A percentile compares a stretch with the other conserved stretches of the same genome.
Evolutionary conservation across 768 basidiomycete genomes (phyloP).

Genomic region (Tricholoma terreum): DNA sequence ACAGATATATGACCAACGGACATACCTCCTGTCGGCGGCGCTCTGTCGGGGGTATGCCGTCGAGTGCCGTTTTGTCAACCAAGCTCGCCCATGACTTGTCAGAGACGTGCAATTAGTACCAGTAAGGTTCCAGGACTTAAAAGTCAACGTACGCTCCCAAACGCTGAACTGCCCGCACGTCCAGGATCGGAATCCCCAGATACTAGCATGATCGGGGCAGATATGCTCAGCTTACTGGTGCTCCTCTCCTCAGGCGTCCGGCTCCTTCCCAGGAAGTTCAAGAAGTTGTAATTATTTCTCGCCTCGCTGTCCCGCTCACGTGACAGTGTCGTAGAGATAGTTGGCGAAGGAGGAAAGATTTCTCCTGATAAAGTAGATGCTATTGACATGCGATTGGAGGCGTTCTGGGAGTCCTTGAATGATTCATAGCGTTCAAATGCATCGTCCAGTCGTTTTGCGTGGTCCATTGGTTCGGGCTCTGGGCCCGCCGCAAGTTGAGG

Average conservation of each 20-base stretch:
- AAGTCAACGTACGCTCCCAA: conserved; percentile 55
- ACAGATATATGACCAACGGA: not conserved
- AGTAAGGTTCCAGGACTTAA: conserved; percentile 2
- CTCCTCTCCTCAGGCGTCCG: conserved; percentile 49
- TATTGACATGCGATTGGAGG: conserved; percentile 51
- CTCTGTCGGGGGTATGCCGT: conserved; percentile 74
- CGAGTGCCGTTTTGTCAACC: conserved; percentile 79
- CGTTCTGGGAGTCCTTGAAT: conserved; percentile 54
- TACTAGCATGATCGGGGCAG: conserved; percentile 57
- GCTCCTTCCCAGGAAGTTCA: conserved; percentile 63
- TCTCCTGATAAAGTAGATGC: conserved; percentile 53
- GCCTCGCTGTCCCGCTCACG: conserved; percentile 27
- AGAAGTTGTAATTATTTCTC: conserved; percentile 47
- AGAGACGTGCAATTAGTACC: conserved; percentile 1
- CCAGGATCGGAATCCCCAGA: conserved; percentile 30
- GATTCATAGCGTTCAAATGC: conserved; percentile 89
- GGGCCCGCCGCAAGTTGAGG: conserved; percentile 32
- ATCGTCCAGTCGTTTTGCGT: conserved; percentile 60
- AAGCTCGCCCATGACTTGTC: conserved; percentile 88
- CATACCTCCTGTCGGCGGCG: conserved; percentile 84
- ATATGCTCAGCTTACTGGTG: conserved; percentile 49
- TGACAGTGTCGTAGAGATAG: conserved; percentile 29
- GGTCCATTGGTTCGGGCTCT: conserved; percentile 28
- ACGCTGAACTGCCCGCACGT: conserved; percentile 55
- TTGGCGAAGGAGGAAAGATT: conserved; percentile 41